Conservation (phyloP, 306 rosid genomes). For the Erythrophleum fordii region DNA sequence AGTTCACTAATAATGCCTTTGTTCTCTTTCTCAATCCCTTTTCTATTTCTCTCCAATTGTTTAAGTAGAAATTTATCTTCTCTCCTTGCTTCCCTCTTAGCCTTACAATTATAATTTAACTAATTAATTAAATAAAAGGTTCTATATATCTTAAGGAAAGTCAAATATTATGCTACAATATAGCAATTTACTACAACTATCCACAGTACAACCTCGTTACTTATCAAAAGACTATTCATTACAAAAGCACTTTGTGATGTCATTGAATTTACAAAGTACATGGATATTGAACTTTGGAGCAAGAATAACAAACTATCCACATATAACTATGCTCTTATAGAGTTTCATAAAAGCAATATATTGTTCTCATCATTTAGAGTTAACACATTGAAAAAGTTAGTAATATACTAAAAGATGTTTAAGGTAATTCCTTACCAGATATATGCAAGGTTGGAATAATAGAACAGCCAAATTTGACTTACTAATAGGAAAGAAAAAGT, state of each 20-base stretch:
- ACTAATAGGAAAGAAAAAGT: no score
- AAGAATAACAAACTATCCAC: neutral
- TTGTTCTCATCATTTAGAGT: neutral
- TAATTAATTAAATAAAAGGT: slow-evolving; percentile 11
- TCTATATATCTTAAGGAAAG: slow-evolving; percentile 22
- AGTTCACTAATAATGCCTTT: slow-evolving; percentile 53
- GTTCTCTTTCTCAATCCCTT: slow-evolving; percentile 71
- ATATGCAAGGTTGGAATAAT: no score
- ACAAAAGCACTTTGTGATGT: neutral
- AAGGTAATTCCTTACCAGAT: no score
- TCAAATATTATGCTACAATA: neutral
- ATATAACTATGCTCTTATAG: neutral
- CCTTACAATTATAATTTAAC: slow-evolving; percentile 52
- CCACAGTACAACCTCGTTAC: neutral
- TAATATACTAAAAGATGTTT: neutral
- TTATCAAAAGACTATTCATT: neutral
- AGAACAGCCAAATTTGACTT: no score
- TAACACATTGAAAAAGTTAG: neutral
- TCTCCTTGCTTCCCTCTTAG: slow-evolving; percentile 65
- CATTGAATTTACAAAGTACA: neutral
- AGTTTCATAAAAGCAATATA: neutral
- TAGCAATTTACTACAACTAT: neutral
- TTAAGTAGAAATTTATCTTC: slow-evolving; percentile 71
- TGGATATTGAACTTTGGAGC: neutral
- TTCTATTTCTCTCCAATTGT: slow-evolving; percentile 71